Base-by-base conservation (phyloP, 345 rosid species). In the Raphanus sativus region DNA sequence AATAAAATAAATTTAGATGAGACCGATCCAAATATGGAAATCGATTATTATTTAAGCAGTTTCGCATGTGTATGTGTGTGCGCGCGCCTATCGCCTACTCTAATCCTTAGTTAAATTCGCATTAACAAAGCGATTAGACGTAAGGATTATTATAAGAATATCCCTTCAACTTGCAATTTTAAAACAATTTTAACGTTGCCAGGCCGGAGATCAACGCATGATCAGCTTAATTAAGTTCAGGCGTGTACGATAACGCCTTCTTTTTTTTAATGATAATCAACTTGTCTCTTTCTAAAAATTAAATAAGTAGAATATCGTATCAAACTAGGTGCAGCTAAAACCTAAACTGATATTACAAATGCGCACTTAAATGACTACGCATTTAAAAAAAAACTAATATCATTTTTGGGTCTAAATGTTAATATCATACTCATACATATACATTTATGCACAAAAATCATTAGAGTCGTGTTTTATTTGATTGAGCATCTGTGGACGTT, bases 131-230 rank as follows among this genome's bases (percentile, higher is more conserved):
- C 15, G 4, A 34, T 34, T 34, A 34, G 9, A 34, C 30, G 2
- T 26, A 34, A 28, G 13, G n/a, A 54, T 63, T 70, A 64, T 29
- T 17, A 62, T 59, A 54, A 32, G 71, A 38, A 28, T 61, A 77
- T 77, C 15, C 70, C 9, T 63, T 28, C 80, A 36, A 54, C 59
- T 77, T 77, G 70, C 62, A 70, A 16, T 28, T 15, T 52, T 62
- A 26, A 52, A 50, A 8, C 25, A 17, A n/a, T 24, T 60, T 61
- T 24, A 75, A 62, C 63, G 64, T 25, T 40, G 15, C 64, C 21
- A 62, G 48, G 17, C n/a, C 38, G 8, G 25, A 58, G 32, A 75
- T 15, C 16, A 45, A 59, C 32, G 9, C 42, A 9, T 26, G 13
- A 40, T 65, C 64, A 36, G 13, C 28, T 67, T 42, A 12, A 16